Base-by-base conservation (phyloP, 495 filamentous ascomycete genomes). In the Zalerion maritima region DNA sequence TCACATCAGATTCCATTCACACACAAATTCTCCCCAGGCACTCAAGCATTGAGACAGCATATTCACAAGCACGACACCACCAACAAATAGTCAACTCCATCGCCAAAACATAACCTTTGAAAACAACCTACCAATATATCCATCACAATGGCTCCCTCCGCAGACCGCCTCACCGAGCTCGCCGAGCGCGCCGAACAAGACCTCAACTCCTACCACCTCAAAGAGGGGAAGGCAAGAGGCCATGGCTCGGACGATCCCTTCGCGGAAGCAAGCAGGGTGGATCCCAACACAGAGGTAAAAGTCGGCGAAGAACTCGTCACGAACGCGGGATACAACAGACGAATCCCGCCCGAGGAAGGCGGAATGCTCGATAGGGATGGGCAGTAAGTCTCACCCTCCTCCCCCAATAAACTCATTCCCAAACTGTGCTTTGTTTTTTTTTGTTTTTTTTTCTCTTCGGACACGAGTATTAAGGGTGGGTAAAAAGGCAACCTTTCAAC, bases 141-240 rank as follows among this genome's bases (percentile, higher is more conserved):
- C 28, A 14, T 38, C 28, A 45, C 13, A 30, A 49, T 49, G 43
- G 28, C 37, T 27, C 23, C 40, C 5, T 38, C 34, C 9, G 23
- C 35, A 3, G 35, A 46, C 18, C 31, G 36, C 13, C 21, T 46
- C 2, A 37, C 33, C 18, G 28, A 47, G 21, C 52, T 67, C 28
- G 57, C 62, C 37, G 40, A 50, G 13, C 40, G 55, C 30, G 62
- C 63, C 10, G 60, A 68, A 46, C 49, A 38, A 14, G 63, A 65
- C 36, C 50, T 68, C 24, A 62, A 62, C 42, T 52, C 42, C 13
- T 50, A 57, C 37, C 42, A 49, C 17, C 34, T 55, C 23, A 65
- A 67, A 29, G 54, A 54, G 2, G 62, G 59, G 23, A 31, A 32
- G 5, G 20, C 32, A 18, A 46, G 35, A 21, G 32, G 30, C 3